Base-by-base conservation (phyloP, 2,329 filamentous ascomycete genomes). In the Colletotrichum tanaceti region DNA sequence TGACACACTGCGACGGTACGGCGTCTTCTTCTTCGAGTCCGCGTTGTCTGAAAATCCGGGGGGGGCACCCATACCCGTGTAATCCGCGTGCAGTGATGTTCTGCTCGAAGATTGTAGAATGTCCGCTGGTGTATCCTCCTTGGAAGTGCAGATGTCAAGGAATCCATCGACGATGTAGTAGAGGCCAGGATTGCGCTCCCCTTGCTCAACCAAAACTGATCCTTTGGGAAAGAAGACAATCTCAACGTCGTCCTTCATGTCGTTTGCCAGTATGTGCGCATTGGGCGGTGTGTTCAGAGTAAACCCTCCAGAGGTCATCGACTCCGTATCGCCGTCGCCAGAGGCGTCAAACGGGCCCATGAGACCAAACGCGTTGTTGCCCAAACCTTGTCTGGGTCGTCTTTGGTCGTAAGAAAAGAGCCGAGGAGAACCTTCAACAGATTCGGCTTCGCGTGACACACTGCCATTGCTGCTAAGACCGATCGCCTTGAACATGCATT, bases 101-200 rank as follows among this genome's bases (percentile, higher is more conserved):
- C 76, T 77, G 65, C 76, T 75, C 4, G 79, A 74, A 4, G 79
- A 77, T 38, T 79, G 80, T 7, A 84, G 71, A 5, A 84, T 82
- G 68, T 82, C 80, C 14, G 76, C 76, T 0, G 79, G 75, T 0
- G 78, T 73, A n/a, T 91, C 89, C 47, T 90, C 88, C 0, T 88
- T 83, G 1, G 93, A 90, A n/a, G 97, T 91, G 70, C 93, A 94
- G 50, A 98, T 94, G 75, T 99, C 96, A 43, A 99, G 82, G 74
- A 99, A 99, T 0, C 96, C 96, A 77, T 99, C 96, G 58, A 99
- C 92, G 3, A 99, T 95, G 79, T 99, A 99, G 81, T 99, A 99
- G 0, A 99, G 79, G 0, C 96, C 96, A 0, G 96, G 96, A 73
- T 97, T 97, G n/a, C 96, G 88, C 78, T 99, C 96, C 11, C 96